These are phyloP conservation scores for Pholiota adiposa DNA, from an alignment of 1,284 basidiomycete genomes.

Conservation along the genomic window DNA sequence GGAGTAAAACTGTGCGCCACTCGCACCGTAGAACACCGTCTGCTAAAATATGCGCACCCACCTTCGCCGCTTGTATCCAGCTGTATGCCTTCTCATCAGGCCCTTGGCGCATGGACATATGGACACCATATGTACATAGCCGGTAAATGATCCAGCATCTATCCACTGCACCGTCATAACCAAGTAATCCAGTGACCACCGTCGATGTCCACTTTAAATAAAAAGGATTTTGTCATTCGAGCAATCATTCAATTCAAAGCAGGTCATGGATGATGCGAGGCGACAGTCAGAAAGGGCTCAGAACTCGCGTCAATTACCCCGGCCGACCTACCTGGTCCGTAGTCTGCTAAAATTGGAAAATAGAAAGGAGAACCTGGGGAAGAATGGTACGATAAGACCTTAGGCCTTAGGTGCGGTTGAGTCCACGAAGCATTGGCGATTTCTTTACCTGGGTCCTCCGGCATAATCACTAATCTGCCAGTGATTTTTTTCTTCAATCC, in stretches of 20 bases:
- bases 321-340: too few species aligned
- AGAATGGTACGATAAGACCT: background rate
- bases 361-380: background rate
- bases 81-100: background rate
- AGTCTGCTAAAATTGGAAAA: background rate
- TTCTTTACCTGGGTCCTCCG: slow-evolving; percentile 1
- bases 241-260: too few species aligned
- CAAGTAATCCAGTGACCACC: background rate
- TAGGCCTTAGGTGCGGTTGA: background rate
- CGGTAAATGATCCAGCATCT: background rate
- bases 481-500: background rate
- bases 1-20: background rate
- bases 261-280: too few species aligned
- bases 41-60: background rate
- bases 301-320: too few species aligned
- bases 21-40: background rate
- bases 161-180: background rate
- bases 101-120: background rate
- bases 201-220: too few species aligned
- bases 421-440: too few species aligned
- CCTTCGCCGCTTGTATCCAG: too few species aligned
- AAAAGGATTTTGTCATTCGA: too few species aligned
- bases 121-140: background rate
- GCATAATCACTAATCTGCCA: background rate
- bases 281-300: too few species aligned